A percentile compares a stretch with the other conserved stretches of the same genome.
These are phyloP conservation scores for Puccinellia tenuiflora DNA, from an alignment of 176 grass and related monocot species.

Conservation along the genomic window DNA sequence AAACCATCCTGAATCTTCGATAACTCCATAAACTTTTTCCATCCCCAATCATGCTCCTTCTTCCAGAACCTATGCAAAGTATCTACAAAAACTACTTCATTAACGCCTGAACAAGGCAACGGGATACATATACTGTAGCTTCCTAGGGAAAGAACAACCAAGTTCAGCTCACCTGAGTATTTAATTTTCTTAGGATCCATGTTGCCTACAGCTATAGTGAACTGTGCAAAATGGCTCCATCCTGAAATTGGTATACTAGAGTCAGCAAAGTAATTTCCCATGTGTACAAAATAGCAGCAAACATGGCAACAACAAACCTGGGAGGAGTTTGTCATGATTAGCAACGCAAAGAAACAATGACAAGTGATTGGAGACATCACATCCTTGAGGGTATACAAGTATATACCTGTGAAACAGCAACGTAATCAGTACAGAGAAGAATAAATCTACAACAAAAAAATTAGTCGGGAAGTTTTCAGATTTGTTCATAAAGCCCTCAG, in stretches of 20 bases:
- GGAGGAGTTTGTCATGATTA: conserved; percentile 94
- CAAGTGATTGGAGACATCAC: conserved; percentile 93
- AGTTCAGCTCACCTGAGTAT: conserved; percentile 77
- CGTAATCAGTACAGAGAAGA: background rate
- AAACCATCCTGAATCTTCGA: conserved; percentile 95
- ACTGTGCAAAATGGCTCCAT: conserved; percentile 98
- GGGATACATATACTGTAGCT: conserved; percentile 10
- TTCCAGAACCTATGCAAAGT: conserved; percentile 99
- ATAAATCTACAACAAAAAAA: conserved; percentile 12
- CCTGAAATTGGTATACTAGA: conserved; percentile 44
- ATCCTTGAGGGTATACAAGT: conserved; percentile 96
- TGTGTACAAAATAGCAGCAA: conserved; percentile 10
- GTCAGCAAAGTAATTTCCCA: conserved; percentile 9
- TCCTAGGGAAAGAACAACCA: conserved; percentile 16
- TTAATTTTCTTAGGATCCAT: conserved; percentile 98
- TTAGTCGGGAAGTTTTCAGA: background rate
- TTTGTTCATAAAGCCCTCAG: background rate
- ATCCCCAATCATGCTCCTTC: conserved; percentile 99
- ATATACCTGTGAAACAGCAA: conserved; percentile 70
- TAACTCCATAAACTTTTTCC: conserved; percentile 99
- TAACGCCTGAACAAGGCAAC: conserved; percentile 25
- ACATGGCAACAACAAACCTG: conserved; percentile 59
- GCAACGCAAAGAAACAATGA: conserved; percentile 97
- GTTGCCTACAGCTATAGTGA: conserved; percentile 96
- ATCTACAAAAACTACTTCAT: conserved; percentile 65